Evolutionary conservation across 345 rosid species (phyloP).

Genomic region (Brassica cretica): DNA sequence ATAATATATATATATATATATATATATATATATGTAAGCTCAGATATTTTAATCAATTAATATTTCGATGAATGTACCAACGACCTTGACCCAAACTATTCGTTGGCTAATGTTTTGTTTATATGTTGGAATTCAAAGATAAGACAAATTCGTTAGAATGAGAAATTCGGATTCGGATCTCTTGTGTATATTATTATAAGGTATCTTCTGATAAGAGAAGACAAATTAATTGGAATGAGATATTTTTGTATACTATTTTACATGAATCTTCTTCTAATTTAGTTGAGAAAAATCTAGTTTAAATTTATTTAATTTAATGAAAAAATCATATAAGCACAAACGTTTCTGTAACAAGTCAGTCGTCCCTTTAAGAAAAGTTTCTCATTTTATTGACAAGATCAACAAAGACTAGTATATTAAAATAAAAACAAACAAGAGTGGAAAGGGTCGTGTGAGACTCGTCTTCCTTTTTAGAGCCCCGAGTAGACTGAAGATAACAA

Average conservation of each 20-base stretch:
- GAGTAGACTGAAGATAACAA: background rate
- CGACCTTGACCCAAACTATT: conserved; percentile 17
- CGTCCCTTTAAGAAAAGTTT: background rate
- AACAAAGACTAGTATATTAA: background rate
- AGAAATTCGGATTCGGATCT: conserved; percentile 10
- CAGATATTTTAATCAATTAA: background rate
- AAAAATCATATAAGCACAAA: background rate
- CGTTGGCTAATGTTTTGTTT: background rate
- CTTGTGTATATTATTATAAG: background rate
- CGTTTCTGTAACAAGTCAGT: background rate
- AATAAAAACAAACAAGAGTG: background rate
- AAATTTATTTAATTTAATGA: background rate
- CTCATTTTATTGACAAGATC: background rate
- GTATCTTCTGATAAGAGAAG: background rate
- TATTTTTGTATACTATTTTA: background rate
- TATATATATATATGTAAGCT: background rate
- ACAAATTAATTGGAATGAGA: background rate
- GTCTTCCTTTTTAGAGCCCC: conserved; percentile 2
- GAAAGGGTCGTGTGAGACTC: conserved; percentile 20
- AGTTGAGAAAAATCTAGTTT: background rate
- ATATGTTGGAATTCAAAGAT: background rate
- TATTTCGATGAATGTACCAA: conserved; percentile 1
- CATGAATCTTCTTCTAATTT: conserved; percentile 3
- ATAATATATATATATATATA: too few relatives aligned
- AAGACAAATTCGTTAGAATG: background rate